Evolutionary conservation across 768 basidiomycete species (phyloP), one percentile per base, ranked within the genome.

Genomic region (Suillus plorans): DNA sequence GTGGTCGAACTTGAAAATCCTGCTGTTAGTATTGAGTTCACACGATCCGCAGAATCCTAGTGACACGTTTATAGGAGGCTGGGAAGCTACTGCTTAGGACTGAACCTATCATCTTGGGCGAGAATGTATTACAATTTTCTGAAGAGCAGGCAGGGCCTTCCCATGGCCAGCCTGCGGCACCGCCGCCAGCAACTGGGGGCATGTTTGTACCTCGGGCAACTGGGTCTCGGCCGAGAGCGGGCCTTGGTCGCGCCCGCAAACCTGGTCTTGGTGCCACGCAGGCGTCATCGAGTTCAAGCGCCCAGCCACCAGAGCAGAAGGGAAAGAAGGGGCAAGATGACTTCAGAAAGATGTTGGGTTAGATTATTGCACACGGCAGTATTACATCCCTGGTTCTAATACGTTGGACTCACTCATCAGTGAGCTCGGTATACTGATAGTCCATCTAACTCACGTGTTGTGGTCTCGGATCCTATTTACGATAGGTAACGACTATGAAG

Each of bases 311-410:
- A 68, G 66, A 67, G 61, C 70, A 71, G 47, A 74, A 76, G 61
- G 81, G 78, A 36, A 88, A 84, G 72, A 89, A 84, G 73, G 85
- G 86, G 2, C 94, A 95, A 73, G 89, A 94, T 69, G 92, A 92
- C 69, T 97, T 97, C 75, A 81, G 95, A 64, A 92, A 89, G 71
- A 89, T 96, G 89, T 74, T 96, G 7, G 71, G 62, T 10, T 60
- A 59, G 41, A 28, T 28, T 7, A 12, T 20, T 4, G 16, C 10
- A 39, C 18, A 25, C 8, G 2, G 4, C 57, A 18, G n/a, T n/a
- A n/a, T n/a, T 58, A 18, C 39, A 25, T 58, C 5, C 56, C 14
- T 18, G 7, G 18, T 9, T 39, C 22, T 16, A 9, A 55, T 55
- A 31, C 4, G 5, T 12, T 1, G 20, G 0, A n/a, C 34, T 34